Base-by-base conservation (phyloP, 2,329 filamentous ascomycete genomes). In the Orbilia oligospora region DNA sequence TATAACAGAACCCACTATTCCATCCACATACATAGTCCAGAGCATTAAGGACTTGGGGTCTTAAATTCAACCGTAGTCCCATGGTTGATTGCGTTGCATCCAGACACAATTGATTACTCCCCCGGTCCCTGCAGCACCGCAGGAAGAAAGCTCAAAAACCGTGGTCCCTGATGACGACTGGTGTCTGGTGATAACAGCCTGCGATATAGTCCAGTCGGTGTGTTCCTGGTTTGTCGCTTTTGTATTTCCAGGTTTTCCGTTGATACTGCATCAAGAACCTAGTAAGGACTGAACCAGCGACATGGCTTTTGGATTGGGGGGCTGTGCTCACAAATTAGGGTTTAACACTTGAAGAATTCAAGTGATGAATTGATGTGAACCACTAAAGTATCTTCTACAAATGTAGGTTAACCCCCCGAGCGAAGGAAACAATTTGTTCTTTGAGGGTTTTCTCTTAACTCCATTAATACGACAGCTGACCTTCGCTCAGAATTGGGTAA, bases 11-110 rank as follows among this genome's bases (percentile, higher is more conserved):
- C 18, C 18, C 8, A 56, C 44, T 61, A 27, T 61, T 61, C 56
- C 36, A 14, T n/a, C 22, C 56, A 27, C 27, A 30, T 30, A 3
- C 27, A 30, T 3, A 30, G 27, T 61, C 10, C 20, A 61, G 33
- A 18, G 36, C 56, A 30, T 5, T 51, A n/a, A 24, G 36, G 33
- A 10, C 27, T 44, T 10, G 12, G 36, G 56, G n/a, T 16, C 27
- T 33, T 41, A 27, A 65, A 64, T 76, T 76, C 64, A 76, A 64
- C 71, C 71, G 55, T 64, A 27, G 56, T 66, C 38, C 49, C 64
- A 64, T 58, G 71, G 64, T 76, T 76, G 71, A 55, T 64, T 76
- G 71, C 58, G 64, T 75, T 63, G 71, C 71, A 63, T 65, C 20
- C 36, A 30, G 30, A 68, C 51, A 33, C 22, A 33, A 20, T 55